phyloP scores from a whole-genome alignment of 2,329 filamentous ascomycete genomes.

The Colletotrichum coccodes region DNA sequence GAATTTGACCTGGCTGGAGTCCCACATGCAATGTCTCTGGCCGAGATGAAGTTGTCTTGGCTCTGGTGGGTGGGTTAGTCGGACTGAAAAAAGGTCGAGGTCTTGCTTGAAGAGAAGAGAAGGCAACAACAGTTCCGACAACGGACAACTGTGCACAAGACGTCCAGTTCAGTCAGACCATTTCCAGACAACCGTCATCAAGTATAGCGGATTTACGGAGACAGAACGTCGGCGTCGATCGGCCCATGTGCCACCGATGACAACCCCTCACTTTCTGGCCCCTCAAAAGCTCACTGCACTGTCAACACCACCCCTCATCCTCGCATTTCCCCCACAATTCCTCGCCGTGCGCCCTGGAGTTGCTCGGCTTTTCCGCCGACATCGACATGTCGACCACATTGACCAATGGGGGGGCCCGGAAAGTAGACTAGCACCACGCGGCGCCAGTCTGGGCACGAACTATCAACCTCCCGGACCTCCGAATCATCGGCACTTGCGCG shows the following conservation, averaged over 20 bases:
- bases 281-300: not conserved
- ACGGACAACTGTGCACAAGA: not conserved
- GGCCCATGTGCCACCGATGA: constrained; percentile 20
- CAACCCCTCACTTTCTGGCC: constrained; percentile 22
- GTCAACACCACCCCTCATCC: not conserved
- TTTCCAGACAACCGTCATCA: not conserved
- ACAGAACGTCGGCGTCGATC: constrained; percentile 4
- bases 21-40: not conserved
- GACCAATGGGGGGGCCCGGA: not conserved
- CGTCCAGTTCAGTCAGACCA: not conserved
- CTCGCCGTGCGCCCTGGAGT: not conserved
- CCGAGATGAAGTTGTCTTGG: not conserved
- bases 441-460: not conserved
- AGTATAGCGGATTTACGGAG: not conserved
- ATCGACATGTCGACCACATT: not conserved
- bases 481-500: constrained; percentile 17
- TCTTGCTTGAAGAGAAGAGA: no score
- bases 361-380: not conserved
- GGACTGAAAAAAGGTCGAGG: not conserved
- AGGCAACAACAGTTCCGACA: not conserved
- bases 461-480: constrained; percentile 26
- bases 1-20: not conserved
- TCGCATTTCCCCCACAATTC: constrained; percentile 6
- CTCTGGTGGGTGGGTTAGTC: not conserved
- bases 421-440: constrained; percentile 4